phyloP scores from a whole-genome alignment of 2,329 filamentous ascomycete genomes.

The Fusarium denticulatum region DNA sequence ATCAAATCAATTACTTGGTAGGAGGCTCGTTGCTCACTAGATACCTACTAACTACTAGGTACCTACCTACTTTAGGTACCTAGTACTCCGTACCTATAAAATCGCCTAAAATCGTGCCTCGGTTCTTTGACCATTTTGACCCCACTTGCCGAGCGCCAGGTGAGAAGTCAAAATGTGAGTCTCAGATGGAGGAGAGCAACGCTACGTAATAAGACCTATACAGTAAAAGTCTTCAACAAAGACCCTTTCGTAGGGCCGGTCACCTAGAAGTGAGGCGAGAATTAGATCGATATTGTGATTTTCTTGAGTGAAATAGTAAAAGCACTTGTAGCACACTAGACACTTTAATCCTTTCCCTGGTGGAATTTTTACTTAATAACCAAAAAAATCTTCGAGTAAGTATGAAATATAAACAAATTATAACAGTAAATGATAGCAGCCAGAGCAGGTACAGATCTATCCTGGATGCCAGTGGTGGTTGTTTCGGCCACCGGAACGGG shows the following conservation, averaged over 20 bases:
- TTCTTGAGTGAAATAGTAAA: background rate
- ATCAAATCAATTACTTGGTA: no score
- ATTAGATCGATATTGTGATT: background rate
- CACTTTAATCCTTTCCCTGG: no score
- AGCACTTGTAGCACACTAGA: background rate
- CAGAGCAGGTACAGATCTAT: background rate
- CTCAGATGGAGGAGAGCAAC: slow-evolving; percentile 1
- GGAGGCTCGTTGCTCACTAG: background rate
- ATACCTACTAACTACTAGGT: no score
- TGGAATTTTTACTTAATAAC: no score
- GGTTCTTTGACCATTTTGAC: slow-evolving; percentile 14
- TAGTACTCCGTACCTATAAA: no score
- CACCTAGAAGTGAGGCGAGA: background rate
- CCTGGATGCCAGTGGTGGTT: background rate
- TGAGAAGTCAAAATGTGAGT: slow-evolving; percentile 14
- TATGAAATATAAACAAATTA: background rate
- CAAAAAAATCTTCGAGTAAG: background rate
- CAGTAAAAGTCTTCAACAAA: background rate
- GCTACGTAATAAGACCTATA: background rate
- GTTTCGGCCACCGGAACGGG: slow-evolving; percentile 5
- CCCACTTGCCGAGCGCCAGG: slow-evolving; percentile 22
- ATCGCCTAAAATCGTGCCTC: slow-evolving; percentile 26
- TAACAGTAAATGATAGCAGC: background rate
- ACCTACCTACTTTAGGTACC: no score
- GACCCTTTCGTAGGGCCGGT: background rate